Evolutionary conservation across 345 rosid genomes (phyloP), one percentile per base, ranked within the genome.

Genomic region (Euclidium syriacum): DNA sequence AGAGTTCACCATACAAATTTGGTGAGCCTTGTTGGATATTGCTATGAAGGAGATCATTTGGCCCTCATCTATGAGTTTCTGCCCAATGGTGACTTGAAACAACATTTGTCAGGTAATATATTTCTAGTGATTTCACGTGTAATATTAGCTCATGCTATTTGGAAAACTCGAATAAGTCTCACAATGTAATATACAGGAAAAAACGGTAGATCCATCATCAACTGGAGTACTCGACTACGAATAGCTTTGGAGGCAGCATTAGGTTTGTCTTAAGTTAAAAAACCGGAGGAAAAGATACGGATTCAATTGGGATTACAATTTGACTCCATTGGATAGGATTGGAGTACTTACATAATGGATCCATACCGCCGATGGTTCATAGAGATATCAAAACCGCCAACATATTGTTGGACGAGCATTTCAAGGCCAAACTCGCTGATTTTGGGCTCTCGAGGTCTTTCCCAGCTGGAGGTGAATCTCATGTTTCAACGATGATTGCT

Each of bases 1-100:
- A 73, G 71, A 69, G 76, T 79, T 26, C 81, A 81, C 50, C 86
- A 81, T 44, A 72, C 64, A 62, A 79, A 79, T 49, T 62, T 81
- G 62, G 77, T 65, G 19, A 65, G 77, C 7, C 65, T 81, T 4
- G 47, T 77, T 1, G 83, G 86, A 2, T 81, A 74, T 58, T 81
- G 78, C 58, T 24, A 79, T 51, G 81, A 81, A 17, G 75, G 40
- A 27, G 56, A 40, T 16, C 44, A 70, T 41, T 48, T 71, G 34
- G 81, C 57, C 34, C 73, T 81, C 23, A 19, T 81, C 39, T 79
- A 79, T 11, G 83, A 77, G 66, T 72, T 72, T 65, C 57, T 81
- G 60, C 76, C 77, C 4, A 54, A 48, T 11, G 85, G 85, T 41
- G 62, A 71, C 63, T 59, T 81, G 16, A 67, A 40, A 35, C 23